Evolutionary conservation across 257 asterid species (phyloP).

Genomic region (Orobanche coerulescens): DNA sequence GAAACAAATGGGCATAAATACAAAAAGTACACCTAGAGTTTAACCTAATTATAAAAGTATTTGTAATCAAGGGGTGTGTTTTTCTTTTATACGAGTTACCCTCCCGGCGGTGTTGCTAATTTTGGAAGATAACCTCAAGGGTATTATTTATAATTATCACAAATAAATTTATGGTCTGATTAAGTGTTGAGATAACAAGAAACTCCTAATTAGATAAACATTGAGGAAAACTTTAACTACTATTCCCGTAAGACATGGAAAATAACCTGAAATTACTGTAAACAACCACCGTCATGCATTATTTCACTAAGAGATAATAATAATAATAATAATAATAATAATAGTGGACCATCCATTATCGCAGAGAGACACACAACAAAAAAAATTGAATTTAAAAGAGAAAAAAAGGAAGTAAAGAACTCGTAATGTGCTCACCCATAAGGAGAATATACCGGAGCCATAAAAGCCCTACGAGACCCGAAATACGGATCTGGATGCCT

Average conservation of each 20-base stretch:
- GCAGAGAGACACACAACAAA: not conserved
- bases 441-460: slow-evolving; percentile 29
- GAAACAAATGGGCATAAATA: not conserved
- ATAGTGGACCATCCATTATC: not conserved
- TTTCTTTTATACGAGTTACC: not conserved
- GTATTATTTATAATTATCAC: not conserved
- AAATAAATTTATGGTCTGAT: not conserved
- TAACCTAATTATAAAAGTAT: too few species aligned
- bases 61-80: too few species aligned
- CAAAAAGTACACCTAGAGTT: too few species aligned
- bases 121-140: not conserved
- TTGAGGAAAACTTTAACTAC: not conserved
- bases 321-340: too few species aligned
- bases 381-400: not conserved
- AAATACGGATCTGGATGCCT: slow-evolving; percentile 38
- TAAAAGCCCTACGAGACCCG: slow-evolving; percentile 31
- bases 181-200: not conserved
- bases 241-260: not conserved
- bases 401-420: not conserved
- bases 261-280: not conserved
- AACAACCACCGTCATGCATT: not conserved
- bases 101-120: not conserved
- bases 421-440: slow-evolving; percentile 34
- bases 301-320: not conserved
- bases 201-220: not conserved